Conservation (phyloP, 306 rosid genomes). For the barrel medic (Medicago truncatula) region MtrunA17r5.0-ANR NC_053049.1:45849001-45849500, state of each 20-base stretch:
- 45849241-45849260: conserved; percentile 31
- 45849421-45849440: conserved; percentile 30
- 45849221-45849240: conserved; percentile 25
- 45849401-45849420: neutral
- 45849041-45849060: too few species aligned
- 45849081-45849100: too few species aligned
- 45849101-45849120: too few species aligned
- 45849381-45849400: conserved; percentile 2
- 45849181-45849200: too few species aligned
- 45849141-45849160: too few species aligned
- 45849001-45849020: too few species aligned
- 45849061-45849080: too few species aligned
- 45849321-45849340: too few species aligned
- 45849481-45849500: conserved; percentile 1
- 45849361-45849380: conserved; percentile 2
- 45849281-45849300: conserved; percentile 21
- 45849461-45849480: conserved; percentile 33
- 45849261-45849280: conserved; percentile 26
- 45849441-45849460: conserved; percentile 13
- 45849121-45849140: too few species aligned
- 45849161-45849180: too few species aligned
- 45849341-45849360: neutral
- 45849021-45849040: too few species aligned
- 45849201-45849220: neutral
- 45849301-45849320: neutral